Evolutionary conservation across 2,329 filamentous ascomycete genomes (phyloP).

Genomic region (Neoarthrinium moseri): DNA sequence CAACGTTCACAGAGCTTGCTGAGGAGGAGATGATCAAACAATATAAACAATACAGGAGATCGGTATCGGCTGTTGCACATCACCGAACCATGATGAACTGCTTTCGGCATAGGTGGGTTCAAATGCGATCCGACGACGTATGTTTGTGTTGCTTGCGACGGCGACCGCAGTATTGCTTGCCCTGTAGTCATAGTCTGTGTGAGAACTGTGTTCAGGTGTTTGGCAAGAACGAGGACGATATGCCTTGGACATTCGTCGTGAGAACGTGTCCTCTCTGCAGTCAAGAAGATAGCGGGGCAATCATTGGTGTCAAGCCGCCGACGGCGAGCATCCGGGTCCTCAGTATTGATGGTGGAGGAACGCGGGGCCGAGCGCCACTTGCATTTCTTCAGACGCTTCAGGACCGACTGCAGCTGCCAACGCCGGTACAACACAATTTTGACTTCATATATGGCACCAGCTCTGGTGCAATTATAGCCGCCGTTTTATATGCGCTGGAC

Average conservation of each 20-base stretch:
- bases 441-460: constrained; percentile 22
- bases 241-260: constrained; percentile 23
- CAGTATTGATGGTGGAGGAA: constrained; percentile 33
- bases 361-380: constrained; percentile 21
- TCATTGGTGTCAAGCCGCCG: constrained; percentile 26
- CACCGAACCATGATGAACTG: neutral
- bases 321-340: constrained; percentile 31
- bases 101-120: constrained; percentile 4
- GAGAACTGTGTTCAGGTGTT: constrained; percentile 29
- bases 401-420: constrained; percentile 14
- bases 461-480: constrained; percentile 18
- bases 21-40: neutral
- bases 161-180: constrained; percentile 24
- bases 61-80: neutral
- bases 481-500: neutral
- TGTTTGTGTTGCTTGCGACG: constrained; percentile 29
- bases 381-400: constrained; percentile 19
- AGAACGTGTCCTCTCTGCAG: constrained; percentile 27
- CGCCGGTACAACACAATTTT: constrained; percentile 21
- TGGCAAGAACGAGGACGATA: constrained; percentile 15
- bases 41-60: too few relatives aligned
- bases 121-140: constrained; percentile 18
- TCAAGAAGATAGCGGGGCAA: constrained; percentile 12
- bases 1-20: neutral
- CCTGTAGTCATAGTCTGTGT: constrained; percentile 32